Evolutionary conservation across 169 alveolate species (phyloP).

Genomic region (Cryptosporidium tyzzeri): DNA sequence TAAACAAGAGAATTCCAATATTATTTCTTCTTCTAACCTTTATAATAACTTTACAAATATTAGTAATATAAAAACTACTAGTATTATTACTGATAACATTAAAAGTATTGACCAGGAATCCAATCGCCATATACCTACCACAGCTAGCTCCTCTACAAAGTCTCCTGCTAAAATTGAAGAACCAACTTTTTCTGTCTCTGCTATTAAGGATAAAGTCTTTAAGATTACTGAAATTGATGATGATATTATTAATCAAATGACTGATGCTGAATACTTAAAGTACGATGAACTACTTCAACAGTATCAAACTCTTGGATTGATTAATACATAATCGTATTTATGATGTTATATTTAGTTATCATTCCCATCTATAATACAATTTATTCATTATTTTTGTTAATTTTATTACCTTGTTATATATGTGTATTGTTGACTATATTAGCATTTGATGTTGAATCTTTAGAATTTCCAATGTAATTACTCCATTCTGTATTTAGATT

Average conservation of each 20-base stretch:
- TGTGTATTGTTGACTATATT: neutral
- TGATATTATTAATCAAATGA: constrained; percentile 57
- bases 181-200: constrained; percentile 50
- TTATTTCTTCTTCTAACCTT: neutral
- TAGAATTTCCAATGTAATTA: neutral
- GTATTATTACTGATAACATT: neutral
- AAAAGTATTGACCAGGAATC: neutral
- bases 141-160: neutral
- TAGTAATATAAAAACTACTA: neutral
- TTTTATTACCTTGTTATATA: neutral
- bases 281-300: constrained; percentile 61
- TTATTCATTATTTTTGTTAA: neutral
- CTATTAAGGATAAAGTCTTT: constrained; percentile 50
- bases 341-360: neutral
- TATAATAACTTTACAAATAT: neutral
- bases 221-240: constrained; percentile 60
- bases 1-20: neutral
- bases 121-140: neutral
- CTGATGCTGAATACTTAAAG: constrained; percentile 58
- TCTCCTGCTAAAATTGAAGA: constrained; percentile 10
- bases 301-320: constrained; percentile 58
- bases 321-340: constrained; percentile 1
- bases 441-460: neutral
- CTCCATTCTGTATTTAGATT: neutral
- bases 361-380: neutral